phyloP scores from a whole-genome alignment of 2,329 filamentous ascomycete species.

The Fusarium continuum region DNA sequence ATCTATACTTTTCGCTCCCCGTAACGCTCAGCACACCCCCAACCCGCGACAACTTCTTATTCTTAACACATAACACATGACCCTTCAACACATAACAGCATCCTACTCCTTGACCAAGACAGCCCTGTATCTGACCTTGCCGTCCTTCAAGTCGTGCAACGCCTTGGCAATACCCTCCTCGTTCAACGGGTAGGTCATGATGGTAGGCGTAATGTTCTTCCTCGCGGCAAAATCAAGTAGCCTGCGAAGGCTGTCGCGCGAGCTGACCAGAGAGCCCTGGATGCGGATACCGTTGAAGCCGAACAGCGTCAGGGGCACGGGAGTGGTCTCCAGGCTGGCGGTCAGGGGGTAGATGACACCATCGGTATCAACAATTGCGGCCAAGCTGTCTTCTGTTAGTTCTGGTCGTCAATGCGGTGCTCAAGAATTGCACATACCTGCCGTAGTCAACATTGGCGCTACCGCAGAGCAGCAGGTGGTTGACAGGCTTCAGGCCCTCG shows the following conservation, averaged over 20 bases:
- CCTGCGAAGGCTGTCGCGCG: conserved; percentile 25
- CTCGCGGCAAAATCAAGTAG: conserved; percentile 44
- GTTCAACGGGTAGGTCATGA: conserved; percentile 43
- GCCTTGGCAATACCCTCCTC: conserved; percentile 48
- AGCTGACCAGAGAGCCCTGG: conserved; percentile 16
- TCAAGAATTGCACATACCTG: not conserved
- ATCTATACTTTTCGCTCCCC: not conserved
- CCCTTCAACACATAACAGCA: not conserved
- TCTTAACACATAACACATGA: too few species aligned
- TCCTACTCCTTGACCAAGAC: conserved; percentile 42
- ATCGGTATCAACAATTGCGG: conserved; percentile 24
- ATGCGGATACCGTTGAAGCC: conserved; percentile 29
- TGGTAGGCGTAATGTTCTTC: conserved; percentile 42
- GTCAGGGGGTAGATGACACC: conserved; percentile 31
- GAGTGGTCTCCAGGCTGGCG: conserved; percentile 15
- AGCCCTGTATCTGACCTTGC: conserved; percentile 45
- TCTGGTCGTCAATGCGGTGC: accelerated
- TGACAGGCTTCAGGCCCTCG: conserved; percentile 28
- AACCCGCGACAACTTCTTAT: not conserved
- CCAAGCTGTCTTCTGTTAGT: conserved; percentile 4
- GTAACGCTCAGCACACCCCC: not conserved
- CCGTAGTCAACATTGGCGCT: conserved; percentile 27
- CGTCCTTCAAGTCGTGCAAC: conserved; percentile 47
- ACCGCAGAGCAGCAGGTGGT: conserved; percentile 31
- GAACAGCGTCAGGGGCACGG: conserved; percentile 21